A percentile compares a stretch with the other conserved stretches of the same genome.
phyloP scores from a whole-genome alignment of 441 rosid species.

The Capsella rubella region DNA sequence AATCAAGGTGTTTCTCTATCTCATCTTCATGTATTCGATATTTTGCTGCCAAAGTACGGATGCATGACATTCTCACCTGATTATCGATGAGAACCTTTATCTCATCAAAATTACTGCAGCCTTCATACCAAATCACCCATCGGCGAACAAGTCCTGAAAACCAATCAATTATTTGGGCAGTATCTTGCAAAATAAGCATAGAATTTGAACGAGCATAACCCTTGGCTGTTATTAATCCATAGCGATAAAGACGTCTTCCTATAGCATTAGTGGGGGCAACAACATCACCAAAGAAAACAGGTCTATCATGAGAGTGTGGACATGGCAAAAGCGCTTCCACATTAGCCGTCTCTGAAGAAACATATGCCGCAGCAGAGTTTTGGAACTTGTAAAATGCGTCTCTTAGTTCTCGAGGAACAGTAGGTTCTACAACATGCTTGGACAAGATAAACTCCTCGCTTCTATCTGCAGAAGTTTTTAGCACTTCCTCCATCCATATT shows the following conservation, averaged over 20 bases:
- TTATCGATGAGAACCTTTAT: constrained; percentile 60
- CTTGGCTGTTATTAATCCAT: constrained; percentile 67
- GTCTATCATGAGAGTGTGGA: constrained; percentile 47
- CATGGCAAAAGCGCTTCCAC: constrained; percentile 68
- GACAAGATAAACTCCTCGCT: constrained; percentile 77
- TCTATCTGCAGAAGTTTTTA: constrained; percentile 55
- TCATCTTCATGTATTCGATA: constrained; percentile 71
- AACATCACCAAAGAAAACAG: constrained; percentile 55
- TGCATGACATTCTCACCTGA: constrained; percentile 77
- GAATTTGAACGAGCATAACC: constrained; percentile 65
- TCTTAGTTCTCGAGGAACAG: constrained; percentile 76
- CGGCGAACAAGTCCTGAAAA: constrained; percentile 75
- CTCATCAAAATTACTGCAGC: constrained; percentile 74
- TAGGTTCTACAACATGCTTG: constrained; percentile 72
- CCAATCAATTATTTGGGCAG: constrained; percentile 78
- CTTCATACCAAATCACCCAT: constrained; percentile 76
- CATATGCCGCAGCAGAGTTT: constrained; percentile 66
- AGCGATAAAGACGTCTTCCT: constrained; percentile 72
- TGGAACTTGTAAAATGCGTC: constrained; percentile 81
- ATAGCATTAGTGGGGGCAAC: constrained; percentile 76
- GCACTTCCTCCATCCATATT: constrained; percentile 78
- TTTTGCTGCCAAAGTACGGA: constrained; percentile 87
- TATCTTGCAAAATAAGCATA: constrained; percentile 73
- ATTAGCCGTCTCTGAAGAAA: constrained; percentile 75
- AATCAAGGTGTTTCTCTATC: constrained; percentile 77